These are phyloP conservation scores for Pythium brassicae DNA, from an alignment of 352 stramenopile genomes.

Conservation along the genomic window DNA sequence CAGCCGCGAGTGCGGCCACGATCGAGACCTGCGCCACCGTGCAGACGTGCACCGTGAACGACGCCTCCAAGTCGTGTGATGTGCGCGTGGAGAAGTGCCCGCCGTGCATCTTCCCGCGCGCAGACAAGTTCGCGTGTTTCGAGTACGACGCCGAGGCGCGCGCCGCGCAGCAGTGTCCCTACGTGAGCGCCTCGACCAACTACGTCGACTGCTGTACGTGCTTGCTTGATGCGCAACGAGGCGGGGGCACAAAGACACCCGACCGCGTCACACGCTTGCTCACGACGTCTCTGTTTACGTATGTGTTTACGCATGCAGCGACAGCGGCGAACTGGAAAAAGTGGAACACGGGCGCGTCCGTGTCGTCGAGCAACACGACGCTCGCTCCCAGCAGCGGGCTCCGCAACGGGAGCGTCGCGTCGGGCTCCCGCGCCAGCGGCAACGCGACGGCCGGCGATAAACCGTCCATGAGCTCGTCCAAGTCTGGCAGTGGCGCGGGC, in stretches of 20 bases:
- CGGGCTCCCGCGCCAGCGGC: constrained; percentile 7
- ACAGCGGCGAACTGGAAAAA: constrained; percentile 11
- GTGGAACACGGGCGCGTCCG: constrained; percentile 7
- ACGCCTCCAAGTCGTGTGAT: constrained; percentile 4
- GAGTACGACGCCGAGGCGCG: constrained; percentile 49
- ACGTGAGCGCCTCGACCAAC: constrained; percentile 36
- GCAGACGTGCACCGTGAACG: constrained; percentile 6
- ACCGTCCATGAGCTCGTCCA: constrained; percentile 5
- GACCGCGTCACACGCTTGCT: no score
- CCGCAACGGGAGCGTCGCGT: neutral
- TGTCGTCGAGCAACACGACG: constrained; percentile 7
- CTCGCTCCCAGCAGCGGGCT: neutral
- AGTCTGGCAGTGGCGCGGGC: constrained; percentile 1
- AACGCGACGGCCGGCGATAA: constrained; percentile 14
- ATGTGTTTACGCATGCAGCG: no score
- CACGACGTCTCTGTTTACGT: no score
- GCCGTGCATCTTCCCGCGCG: constrained; percentile 57
- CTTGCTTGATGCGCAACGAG: no score
- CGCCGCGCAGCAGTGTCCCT: constrained; percentile 49
- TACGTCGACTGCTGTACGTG: constrained; percentile 70
- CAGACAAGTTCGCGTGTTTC: constrained; percentile 53
- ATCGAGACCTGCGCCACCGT: constrained; percentile 7
- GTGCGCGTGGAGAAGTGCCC: constrained; percentile 26
- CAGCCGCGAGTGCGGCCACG: constrained; percentile 3
- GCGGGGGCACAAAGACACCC: no score